phyloP scores from a whole-genome alignment of 345 rosid genomes.

The Populus nigra region DNA sequence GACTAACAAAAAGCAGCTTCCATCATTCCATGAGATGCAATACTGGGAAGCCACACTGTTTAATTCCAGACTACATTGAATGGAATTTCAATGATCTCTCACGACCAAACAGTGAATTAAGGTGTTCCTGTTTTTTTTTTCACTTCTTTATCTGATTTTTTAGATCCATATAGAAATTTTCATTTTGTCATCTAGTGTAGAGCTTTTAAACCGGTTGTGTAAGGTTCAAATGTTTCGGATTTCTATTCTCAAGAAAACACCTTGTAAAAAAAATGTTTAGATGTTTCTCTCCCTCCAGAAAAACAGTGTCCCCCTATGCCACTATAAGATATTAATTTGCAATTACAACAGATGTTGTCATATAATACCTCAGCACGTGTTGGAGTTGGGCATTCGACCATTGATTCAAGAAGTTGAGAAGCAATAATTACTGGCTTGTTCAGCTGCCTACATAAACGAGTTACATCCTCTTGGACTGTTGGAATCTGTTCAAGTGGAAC shows the following conservation, averaged over 20 bases:
- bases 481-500: conserved; percentile 73
- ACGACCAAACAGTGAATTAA: not conserved
- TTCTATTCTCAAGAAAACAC: not conserved
- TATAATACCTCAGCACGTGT: conserved; percentile 67
- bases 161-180: not conserved
- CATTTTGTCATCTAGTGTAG: not conserved
- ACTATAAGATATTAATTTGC: not conserved
- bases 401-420: conserved; percentile 76
- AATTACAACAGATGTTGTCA: not conserved
- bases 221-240: not conserved
- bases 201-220: not conserved
- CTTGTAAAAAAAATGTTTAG: not conserved
- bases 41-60: not conserved
- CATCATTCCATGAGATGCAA: not conserved
- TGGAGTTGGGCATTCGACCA: conserved; percentile 76
- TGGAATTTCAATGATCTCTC: not conserved
- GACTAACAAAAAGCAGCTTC: not conserved
- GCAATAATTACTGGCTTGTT: conserved; percentile 77
- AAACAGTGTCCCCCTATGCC: not conserved
- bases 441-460: conserved; percentile 48
- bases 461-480: conserved; percentile 54
- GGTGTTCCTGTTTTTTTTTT: not conserved
- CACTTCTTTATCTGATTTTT: not conserved
- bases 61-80: not conserved
- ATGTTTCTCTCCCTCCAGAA: not conserved